Conservation (phyloP, 2,329 filamentous ascomycete genomes). For the Colletotrichum higginsianum region DNA sequence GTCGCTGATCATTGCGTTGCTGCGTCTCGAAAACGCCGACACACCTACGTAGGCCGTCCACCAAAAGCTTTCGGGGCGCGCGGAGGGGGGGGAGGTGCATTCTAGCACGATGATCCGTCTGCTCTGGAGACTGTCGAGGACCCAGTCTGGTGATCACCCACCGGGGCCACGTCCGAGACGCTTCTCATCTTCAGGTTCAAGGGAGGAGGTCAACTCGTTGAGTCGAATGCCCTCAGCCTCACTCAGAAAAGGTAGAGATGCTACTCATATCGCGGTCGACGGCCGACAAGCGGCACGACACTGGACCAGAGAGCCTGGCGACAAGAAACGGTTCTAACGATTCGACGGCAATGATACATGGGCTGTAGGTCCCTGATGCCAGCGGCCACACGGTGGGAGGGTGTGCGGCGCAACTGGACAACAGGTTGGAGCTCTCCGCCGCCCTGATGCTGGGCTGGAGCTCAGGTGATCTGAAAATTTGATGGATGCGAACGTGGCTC, state of each 20-base stretch:
- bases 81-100: background rate
- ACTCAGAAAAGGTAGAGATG: background rate
- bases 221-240: background rate
- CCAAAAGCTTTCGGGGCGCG: conserved; percentile 13
- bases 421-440: conserved; percentile 36
- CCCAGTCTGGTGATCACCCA: conserved; percentile 18
- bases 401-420: conserved; percentile 32
- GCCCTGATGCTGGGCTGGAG: conserved; percentile 35
- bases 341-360: conserved; percentile 24
- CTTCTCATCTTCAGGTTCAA: background rate
- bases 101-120: conserved; percentile 13
- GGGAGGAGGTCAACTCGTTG: background rate
- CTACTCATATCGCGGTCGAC: background rate
- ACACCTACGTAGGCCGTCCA: background rate
- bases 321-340: conserved; percentile 20
- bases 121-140: conserved; percentile 3
- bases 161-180: background rate
- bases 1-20: conserved; percentile 34
- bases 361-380: conserved; percentile 23
- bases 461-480: conserved; percentile 42
- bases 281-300: background rate
- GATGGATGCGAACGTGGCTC: conserved; percentile 37
- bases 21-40: conserved; percentile 7
- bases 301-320: background rate
- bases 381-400: conserved; percentile 6